Evolutionary conservation across 805 yeast genomes (phyloP).

Genomic region (Candida xyloterini): DNA sequence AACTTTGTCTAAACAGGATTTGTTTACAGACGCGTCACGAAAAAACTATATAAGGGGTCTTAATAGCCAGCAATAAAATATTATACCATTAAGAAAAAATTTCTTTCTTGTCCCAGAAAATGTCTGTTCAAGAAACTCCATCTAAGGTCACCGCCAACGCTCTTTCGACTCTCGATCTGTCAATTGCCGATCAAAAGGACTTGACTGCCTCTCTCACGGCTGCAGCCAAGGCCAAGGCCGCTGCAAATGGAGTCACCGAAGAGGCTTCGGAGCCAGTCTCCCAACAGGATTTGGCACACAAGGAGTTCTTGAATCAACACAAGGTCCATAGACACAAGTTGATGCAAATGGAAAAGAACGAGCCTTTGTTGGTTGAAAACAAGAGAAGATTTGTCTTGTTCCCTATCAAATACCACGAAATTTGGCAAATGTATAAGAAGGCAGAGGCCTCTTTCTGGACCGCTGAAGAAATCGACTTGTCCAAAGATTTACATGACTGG

Average conservation of each 20-base stretch:
- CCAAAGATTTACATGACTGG: constrained; percentile 93
- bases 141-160: constrained; percentile 62
- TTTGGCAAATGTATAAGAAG: constrained; percentile 98
- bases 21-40: constrained; percentile 15
- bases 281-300: constrained; percentile 41
- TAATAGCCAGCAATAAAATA: constrained; percentile 1
- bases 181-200: constrained; percentile 39
- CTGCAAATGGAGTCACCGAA: constrained; percentile 18
- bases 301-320: constrained; percentile 57
- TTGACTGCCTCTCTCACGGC: constrained; percentile 39
- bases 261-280: constrained; percentile 12
- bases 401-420: constrained; percentile 96
- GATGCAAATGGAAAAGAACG: constrained; percentile 76
- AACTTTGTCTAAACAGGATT: constrained; percentile 5
- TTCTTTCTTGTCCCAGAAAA: constrained; percentile 16
- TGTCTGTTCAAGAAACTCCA: constrained; percentile 67
- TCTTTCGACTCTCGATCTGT: constrained; percentile 49
- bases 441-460: constrained; percentile 99
- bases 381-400: constrained; percentile 84
- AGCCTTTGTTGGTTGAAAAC: constrained; percentile 85
- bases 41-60: constrained; percentile 11
- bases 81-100: constrained; percentile 1
- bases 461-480: constrained; percentile 95
- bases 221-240: constrained; percentile 38
- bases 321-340: constrained; percentile 69